These are phyloP conservation scores for Camelina sativa DNA, from an alignment of 345 rosid genomes.

Conservation along the genomic window DNA sequence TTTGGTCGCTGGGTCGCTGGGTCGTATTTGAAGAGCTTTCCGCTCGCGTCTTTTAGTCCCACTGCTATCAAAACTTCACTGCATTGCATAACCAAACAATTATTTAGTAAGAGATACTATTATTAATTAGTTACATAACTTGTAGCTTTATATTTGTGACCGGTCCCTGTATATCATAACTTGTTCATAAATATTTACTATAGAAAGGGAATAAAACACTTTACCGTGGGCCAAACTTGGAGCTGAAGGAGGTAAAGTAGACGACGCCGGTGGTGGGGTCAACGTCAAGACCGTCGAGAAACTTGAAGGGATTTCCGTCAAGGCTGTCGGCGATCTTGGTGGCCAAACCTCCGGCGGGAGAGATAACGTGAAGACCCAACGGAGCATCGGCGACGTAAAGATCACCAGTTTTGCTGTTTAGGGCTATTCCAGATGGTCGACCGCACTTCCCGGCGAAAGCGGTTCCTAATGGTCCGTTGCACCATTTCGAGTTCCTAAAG, in stretches of 20 bases:
- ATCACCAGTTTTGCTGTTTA: slow-evolving; percentile 43
- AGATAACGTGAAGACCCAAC: slow-evolving; percentile 48
- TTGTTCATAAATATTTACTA: background rate
- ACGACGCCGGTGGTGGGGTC: slow-evolving; percentile 46
- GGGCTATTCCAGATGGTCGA: slow-evolving; percentile 52
- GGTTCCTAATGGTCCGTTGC: slow-evolving; percentile 45
- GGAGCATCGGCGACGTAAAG: slow-evolving; percentile 58
- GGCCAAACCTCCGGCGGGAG: slow-evolving; percentile 52
- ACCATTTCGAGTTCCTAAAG: slow-evolving; percentile 29
- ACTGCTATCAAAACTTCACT: slow-evolving; percentile 41
- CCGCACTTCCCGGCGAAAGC: slow-evolving; percentile 45
- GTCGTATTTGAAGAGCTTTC: slow-evolving; percentile 46
- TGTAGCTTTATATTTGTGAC: background rate
- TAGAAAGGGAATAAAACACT: background rate
- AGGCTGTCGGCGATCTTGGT: slow-evolving; percentile 43
- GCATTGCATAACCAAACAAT: slow-evolving; percentile 22
- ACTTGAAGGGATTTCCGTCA: slow-evolving; percentile 42
- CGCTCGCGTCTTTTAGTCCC: slow-evolving; percentile 34
- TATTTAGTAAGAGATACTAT: background rate
- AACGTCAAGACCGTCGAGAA: slow-evolving; percentile 51
- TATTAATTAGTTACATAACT: no score
- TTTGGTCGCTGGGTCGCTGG: slow-evolving; percentile 39
- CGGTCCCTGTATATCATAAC: background rate
- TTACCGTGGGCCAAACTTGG: slow-evolving; percentile 38
- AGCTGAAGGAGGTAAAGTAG: slow-evolving; percentile 54